Evolutionary conservation across 2,329 filamentous ascomycete species (phyloP).

Genomic region (Sporothrix schenckii): DNA sequence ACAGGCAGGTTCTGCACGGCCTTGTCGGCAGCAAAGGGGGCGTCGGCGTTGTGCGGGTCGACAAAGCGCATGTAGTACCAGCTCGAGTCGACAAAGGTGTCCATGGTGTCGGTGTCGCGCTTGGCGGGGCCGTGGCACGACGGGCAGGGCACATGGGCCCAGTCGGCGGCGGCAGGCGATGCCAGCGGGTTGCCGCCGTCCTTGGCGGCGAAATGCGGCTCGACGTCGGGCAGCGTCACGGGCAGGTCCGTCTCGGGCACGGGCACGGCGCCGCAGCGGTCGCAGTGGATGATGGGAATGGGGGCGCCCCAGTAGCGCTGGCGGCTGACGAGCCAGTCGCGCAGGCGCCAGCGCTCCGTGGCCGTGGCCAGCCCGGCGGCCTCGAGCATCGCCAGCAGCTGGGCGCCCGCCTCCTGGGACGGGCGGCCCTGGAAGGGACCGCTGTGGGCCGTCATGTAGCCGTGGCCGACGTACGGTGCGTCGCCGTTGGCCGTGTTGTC

Average conservation of each 20-base stretch:
- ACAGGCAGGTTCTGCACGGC: conserved; percentile 68
- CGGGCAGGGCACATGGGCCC: conserved; percentile 76
- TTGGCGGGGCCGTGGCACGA: conserved; percentile 70
- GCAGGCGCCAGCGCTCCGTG: conserved; percentile 75
- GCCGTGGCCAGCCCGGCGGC: conserved; percentile 60
- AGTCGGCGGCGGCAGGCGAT: conserved; percentile 67
- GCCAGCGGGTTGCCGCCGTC: conserved; percentile 78
- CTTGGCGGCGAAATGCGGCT: conserved; percentile 67
- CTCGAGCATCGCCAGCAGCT: conserved; percentile 62
- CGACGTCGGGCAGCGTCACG: conserved; percentile 70
- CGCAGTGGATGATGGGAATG: conserved; percentile 85
- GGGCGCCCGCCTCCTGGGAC: conserved; percentile 64
- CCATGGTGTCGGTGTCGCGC: conserved; percentile 92
- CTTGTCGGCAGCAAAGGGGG: conserved; percentile 64
- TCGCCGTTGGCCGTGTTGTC: background rate
- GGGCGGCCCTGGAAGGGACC: conserved; percentile 65
- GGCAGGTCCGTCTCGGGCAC: conserved; percentile 77
- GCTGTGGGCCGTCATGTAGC: conserved; percentile 67
- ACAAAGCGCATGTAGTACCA: conserved; percentile 88
- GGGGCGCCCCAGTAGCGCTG: conserved; percentile 91
- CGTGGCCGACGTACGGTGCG: conserved; percentile 65
- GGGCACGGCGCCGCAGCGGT: conserved; percentile 73
- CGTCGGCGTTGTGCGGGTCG: conserved; percentile 66
- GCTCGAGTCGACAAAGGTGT: conserved; percentile 92
- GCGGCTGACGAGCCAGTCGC: conserved; percentile 90